Base-by-base conservation (phyloP, 306 rosid species). In the Cucurbita pepo region DNA sequence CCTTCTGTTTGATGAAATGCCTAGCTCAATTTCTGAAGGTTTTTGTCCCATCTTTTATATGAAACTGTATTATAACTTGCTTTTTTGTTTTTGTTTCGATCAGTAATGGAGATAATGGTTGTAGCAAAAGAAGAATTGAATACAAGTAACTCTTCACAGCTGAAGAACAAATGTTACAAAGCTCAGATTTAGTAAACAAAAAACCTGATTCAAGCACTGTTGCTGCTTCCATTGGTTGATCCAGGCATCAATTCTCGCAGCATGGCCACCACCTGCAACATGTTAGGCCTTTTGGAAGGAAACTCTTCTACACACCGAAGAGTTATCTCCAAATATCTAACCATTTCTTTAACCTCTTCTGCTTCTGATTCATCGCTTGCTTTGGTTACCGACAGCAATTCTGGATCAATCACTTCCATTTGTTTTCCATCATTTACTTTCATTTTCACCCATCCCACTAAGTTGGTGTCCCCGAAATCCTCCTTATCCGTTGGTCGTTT, bases 401-500 rank as follows among this genome's bases (percentile, higher is more conserved):
- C 96, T 25, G 76, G 67, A 76, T 93, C 98, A 71, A 93, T 90
- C 1, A 90, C 98, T 78, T 93, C 98, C 97, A 83, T 90, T 64
- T 85, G 90, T 72, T 87, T 93, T 61, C 96, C 98, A 84, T 93
- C 96, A 5, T 81, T 86, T 1, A 88, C 98, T 81, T 90, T 90
- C 77, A 90, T 88, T 74, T 93, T 93, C 8, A 89, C 90, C 98
- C 98, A 93, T 12, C 98, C 98, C 54, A 93, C 96, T 85, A 93
- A 81, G 74, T 93, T 93, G 5, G 98, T 90, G 80, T 93, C 98
- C 18, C 98, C 98, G 9, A 93, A 93, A 45, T 93, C 98, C 56
- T 93, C 96, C 77, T 90, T 93, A 75, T 93, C 98, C 0, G 98
- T 93, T 1, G 98, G 98, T 58, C 96, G 91, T 56, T 88, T 90